Percentiles rank a stretch among this genome's conserved stretches.
phyloP scores from a whole-genome alignment of 768 basidiomycete genomes.

The Udeniomyces megalosporus region DNA sequence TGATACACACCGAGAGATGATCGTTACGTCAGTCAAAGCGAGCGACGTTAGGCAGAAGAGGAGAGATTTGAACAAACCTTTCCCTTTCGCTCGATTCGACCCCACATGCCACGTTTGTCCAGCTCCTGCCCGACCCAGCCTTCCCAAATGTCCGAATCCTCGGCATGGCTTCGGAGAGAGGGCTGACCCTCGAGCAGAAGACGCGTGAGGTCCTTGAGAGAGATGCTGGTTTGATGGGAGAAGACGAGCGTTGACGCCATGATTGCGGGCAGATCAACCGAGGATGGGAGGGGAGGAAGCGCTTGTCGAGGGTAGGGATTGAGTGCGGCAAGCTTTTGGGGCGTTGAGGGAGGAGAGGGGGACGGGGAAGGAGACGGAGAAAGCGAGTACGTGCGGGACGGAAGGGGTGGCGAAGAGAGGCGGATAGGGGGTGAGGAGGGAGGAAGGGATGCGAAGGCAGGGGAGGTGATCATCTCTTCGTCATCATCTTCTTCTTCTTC shows the following conservation, averaged over 20 bases:
- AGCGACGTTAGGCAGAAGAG: too few relatives aligned
- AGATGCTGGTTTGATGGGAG: slow-evolving; percentile 7
- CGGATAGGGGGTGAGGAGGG: neutral
- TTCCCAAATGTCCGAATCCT: slow-evolving; percentile 2
- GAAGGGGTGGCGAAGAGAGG: neutral
- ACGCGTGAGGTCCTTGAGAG: slow-evolving; percentile 2
- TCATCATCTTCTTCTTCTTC: neutral
- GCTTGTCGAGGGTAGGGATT: neutral
- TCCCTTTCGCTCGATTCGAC: slow-evolving; percentile 5
- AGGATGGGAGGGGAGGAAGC: neutral
- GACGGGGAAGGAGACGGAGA: neutral
- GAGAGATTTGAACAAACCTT: too few relatives aligned
- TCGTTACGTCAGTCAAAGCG: too few relatives aligned
- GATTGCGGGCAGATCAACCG: slow-evolving; percentile 6
- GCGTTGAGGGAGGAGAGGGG: neutral
- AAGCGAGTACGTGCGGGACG: neutral
- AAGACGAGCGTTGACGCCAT: slow-evolving; percentile 15
- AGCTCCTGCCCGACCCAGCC: slow-evolving; percentile 5
- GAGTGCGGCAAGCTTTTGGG: neutral
- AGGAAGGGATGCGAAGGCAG: neutral
- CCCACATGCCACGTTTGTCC: slow-evolving; percentile 8
- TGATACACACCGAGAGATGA: neutral
- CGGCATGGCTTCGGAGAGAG: neutral
- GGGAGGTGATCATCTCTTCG: neutral
- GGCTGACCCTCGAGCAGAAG: slow-evolving; percentile 2